Conservation (phyloP, 2,329 filamentous ascomycete genomes). For the Sclerotinia minor region DNA sequence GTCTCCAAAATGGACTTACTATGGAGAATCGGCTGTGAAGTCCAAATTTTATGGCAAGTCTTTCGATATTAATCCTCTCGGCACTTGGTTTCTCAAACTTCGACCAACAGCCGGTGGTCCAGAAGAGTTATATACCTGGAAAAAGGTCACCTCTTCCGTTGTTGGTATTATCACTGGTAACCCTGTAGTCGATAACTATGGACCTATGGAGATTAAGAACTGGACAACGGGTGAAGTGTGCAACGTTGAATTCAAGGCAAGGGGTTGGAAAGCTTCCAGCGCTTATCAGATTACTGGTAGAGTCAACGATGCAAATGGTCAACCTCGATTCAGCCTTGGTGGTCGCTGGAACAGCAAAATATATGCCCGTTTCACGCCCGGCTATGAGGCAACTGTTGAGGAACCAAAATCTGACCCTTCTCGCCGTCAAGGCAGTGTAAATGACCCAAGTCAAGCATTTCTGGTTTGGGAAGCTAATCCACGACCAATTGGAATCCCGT, state of each 20-base stretch:
- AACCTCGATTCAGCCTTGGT: constrained; percentile 83
- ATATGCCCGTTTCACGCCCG: constrained; percentile 88
- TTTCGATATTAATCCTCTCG: constrained; percentile 93
- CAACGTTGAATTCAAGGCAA: constrained; percentile 86
- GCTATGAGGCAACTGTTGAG: constrained; percentile 75
- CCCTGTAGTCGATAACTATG: constrained; percentile 96
- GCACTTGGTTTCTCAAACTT: constrained; percentile 92
- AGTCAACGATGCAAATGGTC: constrained; percentile 75
- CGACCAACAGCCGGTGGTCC: constrained; percentile 73
- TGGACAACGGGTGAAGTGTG: constrained; percentile 94
- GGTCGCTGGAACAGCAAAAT: constrained; percentile 98
- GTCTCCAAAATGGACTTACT: constrained; percentile 93
- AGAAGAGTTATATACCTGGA: constrained; percentile 95
- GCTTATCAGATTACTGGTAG: constrained; percentile 88
- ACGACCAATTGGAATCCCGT: constrained; percentile 81
- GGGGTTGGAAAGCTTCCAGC: constrained; percentile 92
- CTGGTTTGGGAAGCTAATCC: constrained; percentile 89
- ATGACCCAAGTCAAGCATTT: constrained; percentile 74
- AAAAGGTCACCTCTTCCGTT: constrained; percentile 97
- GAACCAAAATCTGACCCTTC: constrained; percentile 49
- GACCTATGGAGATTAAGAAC: constrained; percentile 95
- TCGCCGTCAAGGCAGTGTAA: constrained; percentile 52
- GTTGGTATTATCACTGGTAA: constrained; percentile 97
- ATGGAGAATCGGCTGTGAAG: constrained; percentile 90
- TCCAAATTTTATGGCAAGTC: constrained; percentile 98